Base-by-base conservation (phyloP, 345 rosid genomes). In the Psidium friedrichsthalianum region DNA sequence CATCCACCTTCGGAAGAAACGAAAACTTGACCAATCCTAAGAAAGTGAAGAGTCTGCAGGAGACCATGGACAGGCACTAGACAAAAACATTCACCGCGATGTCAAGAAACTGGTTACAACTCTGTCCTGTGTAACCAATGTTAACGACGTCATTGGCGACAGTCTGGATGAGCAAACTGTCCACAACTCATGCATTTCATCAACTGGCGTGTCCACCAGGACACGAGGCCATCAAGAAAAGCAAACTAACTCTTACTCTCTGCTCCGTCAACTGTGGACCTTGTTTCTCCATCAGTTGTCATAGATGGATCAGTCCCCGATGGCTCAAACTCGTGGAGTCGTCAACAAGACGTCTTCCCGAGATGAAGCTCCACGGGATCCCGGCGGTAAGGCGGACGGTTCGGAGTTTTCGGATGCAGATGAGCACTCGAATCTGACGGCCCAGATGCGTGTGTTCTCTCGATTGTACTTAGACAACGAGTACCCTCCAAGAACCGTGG, bases 1-100 rank as follows among this genome's bases (percentile, higher is more conserved):
- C 83, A 25, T 76, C 86, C 86, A 36, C 53, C 47, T 29, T 56
- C 89, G 91, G 93, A 90, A 83, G 84, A 92, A 92, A 83, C 88
- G 90, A 86, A 88, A 86, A 83, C 83, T 84, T 22, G 89, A 88
- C 56, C 88, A 55, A 54, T 82, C 78, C 78, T 4, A 83, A 78
- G 58, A 80, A 13, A 42, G 83, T 59, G 36, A 49, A 53, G 69
- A 86, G 76, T 84, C 61, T 84, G 53, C 69, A 51, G 81, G 54
- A 64, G 76, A 64, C 57, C 87, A 86, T 51, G 84, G 84, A 86
- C 42, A 16, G 83, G 82, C 85, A 61, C 81, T 74, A 25, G 85
- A 82, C 86, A 78, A 87, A 82, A 84, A 56, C 82, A 86, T 82
- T 74, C 85, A 32, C 57, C 54, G 85, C 84, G 82, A 82, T 47